Base-by-base conservation (phyloP, 1,284 basidiomycete genomes). In the Moesziomyces sp. region DNA sequence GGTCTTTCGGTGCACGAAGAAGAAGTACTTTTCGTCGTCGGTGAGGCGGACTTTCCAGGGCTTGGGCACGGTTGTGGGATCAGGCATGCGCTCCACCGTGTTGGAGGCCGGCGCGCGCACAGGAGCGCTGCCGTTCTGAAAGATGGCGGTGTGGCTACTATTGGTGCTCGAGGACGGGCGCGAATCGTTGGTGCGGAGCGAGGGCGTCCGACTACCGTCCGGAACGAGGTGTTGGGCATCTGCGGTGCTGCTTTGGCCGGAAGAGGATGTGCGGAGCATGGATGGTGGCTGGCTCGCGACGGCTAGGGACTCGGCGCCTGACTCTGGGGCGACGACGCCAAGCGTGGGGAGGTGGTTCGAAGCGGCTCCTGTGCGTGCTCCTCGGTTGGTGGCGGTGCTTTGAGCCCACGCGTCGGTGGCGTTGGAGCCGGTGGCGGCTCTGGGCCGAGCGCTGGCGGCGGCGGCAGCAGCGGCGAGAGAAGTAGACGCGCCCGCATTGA, bases 351-450 rank as follows among this genome's bases (percentile, higher is more conserved):
- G 86, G 77, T 97, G 93, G 78, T 90, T 89, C 14, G 93, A 90
- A 43, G 89, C 90, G 81, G 94, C 90, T 40, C 93, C 93, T 2
- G 94, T 97, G 74, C 92, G 88, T 0, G 92, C 92, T 3, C 86
- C 86, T 46, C 85, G 83, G 3, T 84, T 75, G 0, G 85, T 75
- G 0, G 85, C 86, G 21, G 86, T 63, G 59, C 76, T 66, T 10
- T 86, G 85, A 5, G 86, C 81, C 87, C 86, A 87, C 11, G 69
- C 76, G n/a, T 85, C 85, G 65, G 65, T 48, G 9, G 56, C 48
- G 19, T 57, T 53, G 3, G 67, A 62, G 49, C 74, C 67, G 1
- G 75, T 74, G 18, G 75, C 71, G 19, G 75, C 75, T 49, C 75
- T 55, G n/a, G 75, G 75, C 38, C 75, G 28, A 3, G 49, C 48